Evolutionary conservation across 1,139 yeast genomes (phyloP).

Genomic region (Candida anutae): DNA sequence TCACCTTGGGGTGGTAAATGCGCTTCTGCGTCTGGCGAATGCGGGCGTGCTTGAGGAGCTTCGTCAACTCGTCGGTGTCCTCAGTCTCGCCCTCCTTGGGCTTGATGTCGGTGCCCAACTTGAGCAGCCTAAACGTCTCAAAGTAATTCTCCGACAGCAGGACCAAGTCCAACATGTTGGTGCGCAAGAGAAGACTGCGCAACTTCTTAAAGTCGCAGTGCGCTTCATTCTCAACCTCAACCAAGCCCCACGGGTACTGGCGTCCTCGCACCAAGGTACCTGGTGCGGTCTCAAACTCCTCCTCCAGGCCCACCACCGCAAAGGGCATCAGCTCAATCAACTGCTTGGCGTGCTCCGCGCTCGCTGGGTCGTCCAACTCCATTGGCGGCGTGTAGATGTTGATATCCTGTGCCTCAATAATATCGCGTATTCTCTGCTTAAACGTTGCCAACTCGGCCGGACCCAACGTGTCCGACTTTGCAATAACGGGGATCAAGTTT

Average conservation of each 20-base stretch:
- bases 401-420: constrained; percentile 87
- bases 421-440: constrained; percentile 82
- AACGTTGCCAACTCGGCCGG: constrained; percentile 74
- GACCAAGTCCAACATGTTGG: constrained; percentile 87
- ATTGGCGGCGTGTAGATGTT: constrained; percentile 85
- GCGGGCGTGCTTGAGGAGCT: constrained; percentile 22
- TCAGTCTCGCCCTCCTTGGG: constrained; percentile 19
- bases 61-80: constrained; percentile 28
- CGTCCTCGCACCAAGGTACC: constrained; percentile 83
- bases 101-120: constrained; percentile 54
- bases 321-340: constrained; percentile 90
- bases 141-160: constrained; percentile 87
- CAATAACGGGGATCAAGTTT: constrained; percentile 89
- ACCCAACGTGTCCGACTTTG: constrained; percentile 89
- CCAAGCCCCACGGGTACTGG: constrained; percentile 96
- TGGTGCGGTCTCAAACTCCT: constrained; percentile 67
- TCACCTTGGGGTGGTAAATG: constrained; percentile 81
- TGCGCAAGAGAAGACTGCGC: constrained; percentile 80
- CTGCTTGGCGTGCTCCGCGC: constrained; percentile 75
- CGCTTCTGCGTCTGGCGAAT: constrained; percentile 38
- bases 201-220: constrained; percentile 94
- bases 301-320: constrained; percentile 87
- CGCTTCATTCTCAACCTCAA: constrained; percentile 91
- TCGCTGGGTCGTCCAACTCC: constrained; percentile 64
- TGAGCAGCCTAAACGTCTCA: constrained; percentile 77